Evolutionary conservation across 1,284 basidiomycete species (phyloP).

Genomic region (Waitea zeae): DNA sequence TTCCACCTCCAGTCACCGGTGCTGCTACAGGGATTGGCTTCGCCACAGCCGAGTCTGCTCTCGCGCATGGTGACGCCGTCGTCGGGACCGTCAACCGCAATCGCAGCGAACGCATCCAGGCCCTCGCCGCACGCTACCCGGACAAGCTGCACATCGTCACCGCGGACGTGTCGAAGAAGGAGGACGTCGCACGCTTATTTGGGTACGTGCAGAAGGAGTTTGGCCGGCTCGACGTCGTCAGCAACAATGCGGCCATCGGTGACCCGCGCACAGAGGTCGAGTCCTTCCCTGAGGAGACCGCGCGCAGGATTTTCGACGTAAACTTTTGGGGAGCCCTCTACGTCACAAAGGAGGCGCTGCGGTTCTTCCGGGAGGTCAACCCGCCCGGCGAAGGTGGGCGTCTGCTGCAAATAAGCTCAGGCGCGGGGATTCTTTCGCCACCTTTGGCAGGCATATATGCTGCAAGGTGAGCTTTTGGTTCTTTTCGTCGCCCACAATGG

Average conservation of each 20-base stretch:
- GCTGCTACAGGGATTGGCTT: too few relatives aligned
- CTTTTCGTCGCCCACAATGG: too few relatives aligned
- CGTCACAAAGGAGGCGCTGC: slow-evolving; percentile 11
- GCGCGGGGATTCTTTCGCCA: slow-evolving; percentile 10
- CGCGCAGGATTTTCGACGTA: slow-evolving; percentile 10
- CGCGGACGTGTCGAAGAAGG: slow-evolving; percentile 7
- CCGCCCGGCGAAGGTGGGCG: slow-evolving; percentile 15
- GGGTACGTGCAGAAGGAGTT: slow-evolving; percentile 5
- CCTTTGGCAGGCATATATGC: slow-evolving; percentile 14
- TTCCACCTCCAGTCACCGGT: too few relatives aligned
- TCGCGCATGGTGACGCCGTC: too few relatives aligned
- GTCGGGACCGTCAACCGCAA: too few relatives aligned
- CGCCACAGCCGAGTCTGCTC: too few relatives aligned
- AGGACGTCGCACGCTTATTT: slow-evolving; percentile 7
- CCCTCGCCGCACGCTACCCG: too few relatives aligned
- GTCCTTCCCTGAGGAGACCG: slow-evolving; percentile 9
- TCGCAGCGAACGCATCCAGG: too few relatives aligned
- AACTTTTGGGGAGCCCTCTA: slow-evolving; percentile 12
- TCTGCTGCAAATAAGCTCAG: slow-evolving; percentile 15
- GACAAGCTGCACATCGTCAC: slow-evolving; percentile 7
- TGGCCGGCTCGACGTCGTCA: slow-evolving; percentile 9
- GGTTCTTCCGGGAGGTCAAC: slow-evolving; percentile 20
- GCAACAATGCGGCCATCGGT: slow-evolving; percentile 9
- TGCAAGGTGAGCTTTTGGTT: too few relatives aligned
- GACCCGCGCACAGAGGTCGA: slow-evolving; percentile 9